A percentile compares a stretch with the other conserved stretches of the same genome.
Conservation (phyloP, 441 rosid species). For the Melastoma candidum region DNA sequence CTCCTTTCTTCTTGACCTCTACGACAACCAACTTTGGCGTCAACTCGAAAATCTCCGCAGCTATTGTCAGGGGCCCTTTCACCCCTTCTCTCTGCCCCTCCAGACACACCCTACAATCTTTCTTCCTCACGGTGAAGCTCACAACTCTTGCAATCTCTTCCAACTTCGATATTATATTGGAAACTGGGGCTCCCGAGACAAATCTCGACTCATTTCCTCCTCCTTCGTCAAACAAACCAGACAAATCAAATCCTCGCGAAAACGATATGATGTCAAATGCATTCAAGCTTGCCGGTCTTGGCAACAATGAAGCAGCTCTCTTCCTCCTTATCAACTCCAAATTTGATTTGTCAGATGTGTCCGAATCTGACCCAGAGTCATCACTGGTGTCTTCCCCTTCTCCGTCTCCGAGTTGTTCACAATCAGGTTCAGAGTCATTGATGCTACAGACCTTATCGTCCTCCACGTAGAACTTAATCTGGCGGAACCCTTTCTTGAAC, state of each 20-base stretch:
- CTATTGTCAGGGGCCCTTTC: slow-evolving; percentile 9
- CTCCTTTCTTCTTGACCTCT: slow-evolving; percentile 13
- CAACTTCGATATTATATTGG: slow-evolving; percentile 6
- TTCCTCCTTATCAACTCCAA: background rate
- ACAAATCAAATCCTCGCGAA: slow-evolving; percentile 5
- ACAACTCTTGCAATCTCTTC: slow-evolving; percentile 10
- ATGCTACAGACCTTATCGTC: slow-evolving; percentile 8
- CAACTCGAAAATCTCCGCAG: slow-evolving; percentile 12
- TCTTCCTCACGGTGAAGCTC: slow-evolving; percentile 12
- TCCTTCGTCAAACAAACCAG: slow-evolving; percentile 11
- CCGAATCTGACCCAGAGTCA: slow-evolving; percentile 8
- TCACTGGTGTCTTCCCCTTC: too few species aligned
- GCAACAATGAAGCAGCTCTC: background rate
- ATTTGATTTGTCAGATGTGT: background rate
- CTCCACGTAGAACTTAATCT: slow-evolving; percentile 9
- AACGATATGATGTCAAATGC: slow-evolving; percentile 11
- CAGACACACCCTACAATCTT: slow-evolving; percentile 8
- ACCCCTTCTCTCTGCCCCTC: slow-evolving; percentile 10
- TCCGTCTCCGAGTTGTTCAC: background rate
- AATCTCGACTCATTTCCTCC: slow-evolving; percentile 9
- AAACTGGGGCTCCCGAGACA: slow-evolving; percentile 8
- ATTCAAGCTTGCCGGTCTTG: slow-evolving; percentile 8
- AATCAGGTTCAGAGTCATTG: background rate
- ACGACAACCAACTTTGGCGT: slow-evolving; percentile 7
- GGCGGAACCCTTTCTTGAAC: slow-evolving; percentile 13